Percentiles rank a stretch among this genome's conserved stretches.
Evolutionary conservation across 1,284 basidiomycete species (phyloP).

Genomic region (Apiotrichum siamense): DNA sequence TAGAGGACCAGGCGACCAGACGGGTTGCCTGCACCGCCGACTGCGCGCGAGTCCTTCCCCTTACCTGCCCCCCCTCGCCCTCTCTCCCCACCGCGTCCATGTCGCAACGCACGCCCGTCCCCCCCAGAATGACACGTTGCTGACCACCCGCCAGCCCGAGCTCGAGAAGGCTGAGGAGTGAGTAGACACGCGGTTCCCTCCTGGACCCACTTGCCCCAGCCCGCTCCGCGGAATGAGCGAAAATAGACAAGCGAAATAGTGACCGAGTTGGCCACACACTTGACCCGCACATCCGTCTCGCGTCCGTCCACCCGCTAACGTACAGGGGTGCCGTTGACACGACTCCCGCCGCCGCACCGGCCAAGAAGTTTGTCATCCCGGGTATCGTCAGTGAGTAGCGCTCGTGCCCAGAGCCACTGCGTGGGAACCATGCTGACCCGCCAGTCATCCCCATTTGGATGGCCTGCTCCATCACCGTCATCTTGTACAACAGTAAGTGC

Average conservation of each 20-base stretch:
- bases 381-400: conserved; percentile 42
- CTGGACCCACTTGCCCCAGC: background rate
- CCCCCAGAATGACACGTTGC: background rate
- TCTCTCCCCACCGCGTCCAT: background rate
- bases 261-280: too few relatives aligned
- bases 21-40: too few relatives aligned
- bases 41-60: too few relatives aligned
- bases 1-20: too few relatives aligned
- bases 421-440: background rate
- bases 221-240: too few relatives aligned
- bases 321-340: conserved; percentile 3
- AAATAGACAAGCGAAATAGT: too few relatives aligned
- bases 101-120: background rate
- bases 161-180: conserved; percentile 22
- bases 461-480: conserved; percentile 77
- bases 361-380: conserved; percentile 48
- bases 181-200: background rate
- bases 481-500: conserved; percentile 78
- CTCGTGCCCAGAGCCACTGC: background rate
- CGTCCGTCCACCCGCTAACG: too few relatives aligned
- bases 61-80: too few relatives aligned
- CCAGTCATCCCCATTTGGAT: conserved; percentile 58
- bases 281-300: too few relatives aligned
- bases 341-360: conserved; percentile 6
- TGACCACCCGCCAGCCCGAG: conserved; percentile 6